Conservation (phyloP, 495 filamentous ascomycete species). For the Aspergillus affinis region DNA sequence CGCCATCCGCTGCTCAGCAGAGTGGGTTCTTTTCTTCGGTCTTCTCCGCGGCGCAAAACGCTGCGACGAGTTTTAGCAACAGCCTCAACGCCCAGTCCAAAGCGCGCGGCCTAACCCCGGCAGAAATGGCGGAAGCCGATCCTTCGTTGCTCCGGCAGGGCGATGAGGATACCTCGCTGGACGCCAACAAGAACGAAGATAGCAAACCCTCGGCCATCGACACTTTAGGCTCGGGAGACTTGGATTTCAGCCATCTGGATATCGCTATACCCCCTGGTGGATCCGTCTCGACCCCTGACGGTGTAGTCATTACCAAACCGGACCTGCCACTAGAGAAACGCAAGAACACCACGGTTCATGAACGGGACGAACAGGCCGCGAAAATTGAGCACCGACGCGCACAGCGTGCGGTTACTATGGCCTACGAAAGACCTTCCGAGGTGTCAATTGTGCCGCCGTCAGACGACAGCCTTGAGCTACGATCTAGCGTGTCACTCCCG, state of each 20-base stretch:
- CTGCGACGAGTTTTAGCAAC: constrained; percentile 81
- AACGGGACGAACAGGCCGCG: constrained; percentile 53
- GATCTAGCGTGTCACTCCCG: constrained; percentile 31
- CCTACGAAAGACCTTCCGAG: constrained; percentile 53
- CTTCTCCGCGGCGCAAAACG: constrained; percentile 91
- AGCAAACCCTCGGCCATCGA: constrained; percentile 77
- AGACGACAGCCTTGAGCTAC: constrained; percentile 34
- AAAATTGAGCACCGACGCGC: constrained; percentile 58
- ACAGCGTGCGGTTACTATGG: constrained; percentile 59
- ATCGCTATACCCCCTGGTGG: constrained; percentile 41
- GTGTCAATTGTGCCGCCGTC: constrained; percentile 25
- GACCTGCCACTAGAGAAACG: constrained; percentile 33
- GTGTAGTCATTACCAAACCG: constrained; percentile 43
- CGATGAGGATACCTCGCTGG: constrained; percentile 22
- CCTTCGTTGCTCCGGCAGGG: constrained; percentile 20
- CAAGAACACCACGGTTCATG: constrained; percentile 37
- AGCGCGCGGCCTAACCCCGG: constrained; percentile 33
- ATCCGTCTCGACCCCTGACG: constrained; percentile 38
- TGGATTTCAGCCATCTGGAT: constrained; percentile 79
- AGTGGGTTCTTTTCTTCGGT: constrained; percentile 90
- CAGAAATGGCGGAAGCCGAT: constrained; percentile 28
- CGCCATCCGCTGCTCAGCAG: constrained; percentile 36
- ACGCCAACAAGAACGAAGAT: constrained; percentile 35
- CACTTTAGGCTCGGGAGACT: constrained; percentile 84
- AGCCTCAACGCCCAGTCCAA: constrained; percentile 64